Evolutionary conservation across 106 monocot species (phyloP), one percentile per base, ranked within the genome.

Genomic region (Phalaenopsis equestris): DNA sequence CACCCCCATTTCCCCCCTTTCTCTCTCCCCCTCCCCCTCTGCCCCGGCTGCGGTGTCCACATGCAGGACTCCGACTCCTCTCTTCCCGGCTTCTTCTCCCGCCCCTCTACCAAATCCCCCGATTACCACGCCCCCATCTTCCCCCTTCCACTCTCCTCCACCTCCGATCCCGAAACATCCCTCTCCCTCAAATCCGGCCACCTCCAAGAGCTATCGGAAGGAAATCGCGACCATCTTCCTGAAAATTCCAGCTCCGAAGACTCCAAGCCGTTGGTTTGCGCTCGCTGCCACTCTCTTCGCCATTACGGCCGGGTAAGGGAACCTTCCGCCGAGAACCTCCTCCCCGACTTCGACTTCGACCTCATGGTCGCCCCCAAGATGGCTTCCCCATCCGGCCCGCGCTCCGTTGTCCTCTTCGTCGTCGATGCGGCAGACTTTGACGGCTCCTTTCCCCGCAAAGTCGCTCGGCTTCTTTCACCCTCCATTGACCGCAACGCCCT

Each of bases 251-350:
- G 83, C 46, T 72, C 80, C 19, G 36, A 52, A 30, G 21, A 52
- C 42, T 1, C 5, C 18, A 76, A 76, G 47, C 49, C 49, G 0
- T 49, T 93, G 23, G 99, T 99, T 18, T 99, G 99, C 68, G 92
- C 99, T 0, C 85, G 99, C 4, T 99, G 99, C 86, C 97, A 98
- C 83, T 98, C 97, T 23, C 90, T 98, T 15, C 90, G 97, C 73
- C 92, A 98, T 61, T 98, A 98, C 80, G 97, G 97, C 72, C 84
- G 81, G 11, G 90, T 98, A 52, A 98, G 92, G 86, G 80, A 88
- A 78, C 85, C 85, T 18, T 77, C 78, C 8, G 87, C 91, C 8
- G 99, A 99, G 82, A 82, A 83, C 79, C 91, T 99, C 67, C 89
- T 99, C 78, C 99, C 95, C 1, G 84, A 87, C 79, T 99, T 99